A percentile compares a stretch with the other conserved stretches of the same genome.
These are phyloP conservation scores for Lepiota venenata DNA, from an alignment of 768 basidiomycete genomes.

Conservation along the genomic window DNA sequence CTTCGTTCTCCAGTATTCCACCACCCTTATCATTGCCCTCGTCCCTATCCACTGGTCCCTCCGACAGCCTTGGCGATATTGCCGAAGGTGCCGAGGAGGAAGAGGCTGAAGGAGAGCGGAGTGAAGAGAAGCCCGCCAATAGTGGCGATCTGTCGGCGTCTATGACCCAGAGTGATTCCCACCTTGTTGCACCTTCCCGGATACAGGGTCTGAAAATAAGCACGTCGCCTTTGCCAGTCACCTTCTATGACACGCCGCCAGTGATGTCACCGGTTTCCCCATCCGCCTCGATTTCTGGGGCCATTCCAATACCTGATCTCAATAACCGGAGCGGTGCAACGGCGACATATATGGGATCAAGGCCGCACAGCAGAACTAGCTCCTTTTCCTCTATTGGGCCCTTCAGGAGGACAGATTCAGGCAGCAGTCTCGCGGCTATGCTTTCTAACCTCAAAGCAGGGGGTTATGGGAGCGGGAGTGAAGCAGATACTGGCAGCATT, in stretches of 20 bases:
- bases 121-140: slow-evolving; percentile 10
- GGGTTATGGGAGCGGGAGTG: slow-evolving; percentile 17
- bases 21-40: slow-evolving; percentile 25
- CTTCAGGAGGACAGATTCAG: slow-evolving; percentile 34
- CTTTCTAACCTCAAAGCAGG: slow-evolving; percentile 10
- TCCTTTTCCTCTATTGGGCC: slow-evolving; percentile 26
- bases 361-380: slow-evolving; percentile 4
- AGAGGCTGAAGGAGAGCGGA: slow-evolving; percentile 29
- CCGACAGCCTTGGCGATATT: slow-evolving; percentile 51
- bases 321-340: neutral
- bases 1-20: slow-evolving; percentile 13
- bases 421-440: slow-evolving; percentile 19
- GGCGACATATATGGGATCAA: neutral
- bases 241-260: slow-evolving; percentile 17
- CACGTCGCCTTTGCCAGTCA: slow-evolving; percentile 34
- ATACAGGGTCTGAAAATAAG: slow-evolving; percentile 59
- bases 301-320: slow-evolving; percentile 9
- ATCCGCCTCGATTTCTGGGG: slow-evolving; percentile 19
- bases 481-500: slow-evolving; percentile 15
- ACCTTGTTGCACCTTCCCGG: slow-evolving; percentile 32
- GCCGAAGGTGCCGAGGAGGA: slow-evolving; percentile 64
- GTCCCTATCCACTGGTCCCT: slow-evolving; percentile 34
- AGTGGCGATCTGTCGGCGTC: slow-evolving; percentile 3
- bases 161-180: slow-evolving; percentile 15
- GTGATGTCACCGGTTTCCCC: slow-evolving; percentile 26